Conservation (phyloP, 1,139 yeast genomes). For the Lizanozyma gosingica region DNA sequence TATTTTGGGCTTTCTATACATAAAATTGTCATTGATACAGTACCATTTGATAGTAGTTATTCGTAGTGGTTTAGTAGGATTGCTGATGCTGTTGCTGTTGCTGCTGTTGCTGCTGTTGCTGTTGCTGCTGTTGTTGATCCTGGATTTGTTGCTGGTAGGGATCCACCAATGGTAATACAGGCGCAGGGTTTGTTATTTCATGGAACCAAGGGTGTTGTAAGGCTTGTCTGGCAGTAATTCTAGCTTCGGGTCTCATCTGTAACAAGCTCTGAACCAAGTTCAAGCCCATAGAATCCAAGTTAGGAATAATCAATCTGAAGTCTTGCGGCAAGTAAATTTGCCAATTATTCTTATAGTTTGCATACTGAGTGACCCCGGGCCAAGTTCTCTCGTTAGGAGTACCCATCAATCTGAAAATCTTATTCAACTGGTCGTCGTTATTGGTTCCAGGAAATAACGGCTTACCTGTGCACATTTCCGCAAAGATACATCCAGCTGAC, state of each 20-base stretch:
- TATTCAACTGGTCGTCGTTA: conserved; percentile 85
- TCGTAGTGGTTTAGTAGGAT: conserved; percentile 5
- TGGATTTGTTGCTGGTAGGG: conserved; percentile 31
- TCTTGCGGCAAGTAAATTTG: conserved; percentile 78
- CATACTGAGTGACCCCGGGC: conserved; percentile 86
- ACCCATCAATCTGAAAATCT: conserved; percentile 89
- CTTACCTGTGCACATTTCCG: conserved; percentile 98
- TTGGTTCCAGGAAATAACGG: conserved; percentile 95
- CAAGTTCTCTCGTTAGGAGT: conserved; percentile 93
- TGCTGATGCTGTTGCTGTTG: conserved; percentile 5
- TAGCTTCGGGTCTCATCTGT: conserved; percentile 86
- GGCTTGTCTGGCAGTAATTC: conserved; percentile 88
- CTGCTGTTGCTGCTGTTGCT: conserved; percentile 8
- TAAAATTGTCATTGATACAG: not conserved
- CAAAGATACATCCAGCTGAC: conserved; percentile 97
- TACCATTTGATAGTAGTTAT: conserved; percentile 5
- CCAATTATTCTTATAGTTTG: conserved; percentile 78
- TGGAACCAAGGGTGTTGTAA: conserved; percentile 94
- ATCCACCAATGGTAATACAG: conserved; percentile 16
- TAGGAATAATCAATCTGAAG: conserved; percentile 66
- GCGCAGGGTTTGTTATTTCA: conserved; percentile 47
- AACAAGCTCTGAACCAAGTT: conserved; percentile 69
- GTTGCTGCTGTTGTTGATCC: conserved; percentile 14
- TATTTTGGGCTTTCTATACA: not conserved
- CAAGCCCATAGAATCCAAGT: conserved; percentile 71